phyloP scores from a whole-genome alignment of 768 basidiomycete genomes.

The Trametopsis cervina region DNA sequence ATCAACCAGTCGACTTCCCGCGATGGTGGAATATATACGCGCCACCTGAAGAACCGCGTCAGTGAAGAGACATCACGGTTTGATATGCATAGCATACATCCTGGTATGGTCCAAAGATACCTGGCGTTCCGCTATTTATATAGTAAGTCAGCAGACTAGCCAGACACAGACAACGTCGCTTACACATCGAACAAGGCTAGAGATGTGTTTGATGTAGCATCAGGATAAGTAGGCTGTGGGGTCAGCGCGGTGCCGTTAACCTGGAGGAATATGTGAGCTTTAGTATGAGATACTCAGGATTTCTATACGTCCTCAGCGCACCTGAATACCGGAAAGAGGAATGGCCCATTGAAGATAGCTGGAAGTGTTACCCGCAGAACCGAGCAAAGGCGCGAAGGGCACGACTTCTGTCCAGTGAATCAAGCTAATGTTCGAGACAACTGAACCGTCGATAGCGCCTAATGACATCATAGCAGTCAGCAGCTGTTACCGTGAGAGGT shows the following conservation, averaged over 20 bases:
- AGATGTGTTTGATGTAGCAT: constrained; percentile 44
- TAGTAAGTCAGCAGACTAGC: not conserved
- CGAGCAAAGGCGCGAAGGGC: constrained; percentile 58
- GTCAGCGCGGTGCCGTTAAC: constrained; percentile 47
- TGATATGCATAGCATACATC: constrained; percentile 42
- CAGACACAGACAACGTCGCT: constrained; percentile 21
- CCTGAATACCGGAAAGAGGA: constrained; percentile 47
- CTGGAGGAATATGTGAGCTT: constrained; percentile 24
- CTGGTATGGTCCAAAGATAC: constrained; percentile 71
- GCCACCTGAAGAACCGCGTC: constrained; percentile 43
- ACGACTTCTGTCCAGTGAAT: constrained; percentile 73
- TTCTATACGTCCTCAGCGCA: constrained; percentile 23
- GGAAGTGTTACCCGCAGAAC: constrained; percentile 46
- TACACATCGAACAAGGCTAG: constrained; percentile 72
- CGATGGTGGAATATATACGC: constrained; percentile 53
- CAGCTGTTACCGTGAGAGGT: constrained; percentile 3
- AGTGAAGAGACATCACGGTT: not conserved
- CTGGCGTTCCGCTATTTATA: constrained; percentile 54
- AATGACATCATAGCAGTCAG: constrained; percentile 1
- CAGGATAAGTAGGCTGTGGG: constrained; percentile 60
- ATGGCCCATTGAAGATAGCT: constrained; percentile 77
- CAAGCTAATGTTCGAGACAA: constrained; percentile 51
- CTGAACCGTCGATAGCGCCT: constrained; percentile 73
- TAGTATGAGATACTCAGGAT: not conserved
- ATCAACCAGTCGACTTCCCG: constrained; percentile 63